Evolutionary conservation across 371 early-diverging fungal species (phyloP), one percentile per base, ranked within the genome.

Genomic region (Rhizopus sp.): DNA sequence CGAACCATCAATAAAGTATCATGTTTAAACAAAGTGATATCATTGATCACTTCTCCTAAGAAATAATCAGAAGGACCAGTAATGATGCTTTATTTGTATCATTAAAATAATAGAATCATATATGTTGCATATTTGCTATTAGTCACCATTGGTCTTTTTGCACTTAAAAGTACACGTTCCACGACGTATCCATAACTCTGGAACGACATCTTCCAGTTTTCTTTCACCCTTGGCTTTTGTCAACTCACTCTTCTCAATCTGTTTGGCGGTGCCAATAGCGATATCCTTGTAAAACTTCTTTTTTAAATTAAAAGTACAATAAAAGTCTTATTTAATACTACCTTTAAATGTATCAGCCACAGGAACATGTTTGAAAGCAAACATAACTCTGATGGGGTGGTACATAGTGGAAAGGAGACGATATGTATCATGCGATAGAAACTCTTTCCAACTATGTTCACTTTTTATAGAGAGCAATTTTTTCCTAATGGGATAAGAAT

Each of bases 241-340:
- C 31, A 16, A 33, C 37, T 56, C 40, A 33, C 34, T 49, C 30
- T 32, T 45, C 56, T 56, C 56, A 44, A 47, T 17, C 37, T 56
- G 33, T 53, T 50, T 57, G 50, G 57, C 57, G 3, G 41, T 57
- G 17, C 50, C 39, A 47, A 57, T 29, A 50, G 57, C 23, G 41
- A 57, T 57, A 50, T 57, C 57, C 48, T 57, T 34, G 48, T 38
- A 30, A 37, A 30, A 50, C n/a, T 31, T 50, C 9, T 23, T 50
- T 57, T 50, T 57, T 56, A 48, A 46, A 46, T 45, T 47, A 17
- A 56, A 45, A 45, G n/a, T 56, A 56, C 45, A 56, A 56, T 45
- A 55, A 45, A 56, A 45, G 39, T 47, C 45, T 46, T 45, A 40
- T 39, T 38, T 16, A 38, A 56, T 48, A 56, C 48, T 56, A 56